Evolutionary conservation across 768 basidiomycete species (phyloP), one percentile per base, ranked within the genome.

Genomic region (Russula griseocarnosa): DNA sequence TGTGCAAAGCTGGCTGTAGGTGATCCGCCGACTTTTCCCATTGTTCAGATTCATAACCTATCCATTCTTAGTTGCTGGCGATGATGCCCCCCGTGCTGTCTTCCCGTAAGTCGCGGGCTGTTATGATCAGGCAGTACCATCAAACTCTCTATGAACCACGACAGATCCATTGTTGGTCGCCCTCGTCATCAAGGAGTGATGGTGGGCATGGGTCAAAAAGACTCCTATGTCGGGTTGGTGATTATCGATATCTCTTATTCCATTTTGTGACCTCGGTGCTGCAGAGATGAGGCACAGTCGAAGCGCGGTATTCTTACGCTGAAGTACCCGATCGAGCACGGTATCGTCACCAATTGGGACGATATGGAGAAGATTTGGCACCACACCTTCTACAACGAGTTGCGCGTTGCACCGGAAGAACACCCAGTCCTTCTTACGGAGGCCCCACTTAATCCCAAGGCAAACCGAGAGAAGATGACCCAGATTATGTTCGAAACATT

Each of bases 351-450:
- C 76, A 94, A 97, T 86, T 97, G 94, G 94, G 94, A 95, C 72
- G 94, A 95, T 78, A 95, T 95, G 93, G 94, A 96, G 81, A 94
- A 95, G 80, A 95, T 95, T 75, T 96, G 93, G 93, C 92, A 94
- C 76, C 93, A 95, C 81, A 94, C 94, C 36, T 96, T 95, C 78
- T 95, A 87, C 78, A 88, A 88, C 71, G 87, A 88, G 71, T 81
- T 88, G 64, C 86, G 87, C 74, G 86, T 88, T 62, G 87, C 87
- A 3, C 86, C 86, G 11, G 87, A 88, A 73, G 87, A 88, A 72
- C 87, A 87, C 76, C 87, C 86, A 38, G 83, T 88, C 67, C 76
- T 87, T 8, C 79, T 87, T 68, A 87, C 87, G 52, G 86, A 87
- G 73, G 86, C 87, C 53, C 87, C 87, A 30, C 79, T 87, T 36